Evolutionary conservation across 306 rosid species (phyloP), one percentile per base, ranked within the genome.

Genomic region (Urtica urens): DNA sequence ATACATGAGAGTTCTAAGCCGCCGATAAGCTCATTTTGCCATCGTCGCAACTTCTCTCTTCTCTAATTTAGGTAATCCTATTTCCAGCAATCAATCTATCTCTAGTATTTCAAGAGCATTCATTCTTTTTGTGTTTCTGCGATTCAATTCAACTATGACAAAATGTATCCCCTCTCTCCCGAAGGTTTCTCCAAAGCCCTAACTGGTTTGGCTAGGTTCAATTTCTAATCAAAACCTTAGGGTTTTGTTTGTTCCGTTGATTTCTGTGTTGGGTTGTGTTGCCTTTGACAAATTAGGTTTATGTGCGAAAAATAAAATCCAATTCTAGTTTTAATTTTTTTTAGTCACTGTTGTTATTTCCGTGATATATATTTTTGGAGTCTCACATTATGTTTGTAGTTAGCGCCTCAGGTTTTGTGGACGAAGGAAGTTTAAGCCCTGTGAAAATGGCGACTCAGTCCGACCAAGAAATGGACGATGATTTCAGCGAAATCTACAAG

Each of bases 401-500:
- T n/a, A n/a, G n/a, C n/a, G n/a, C n/a, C n/a, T n/a, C n/a, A n/a
- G n/a, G n/a, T n/a, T n/a, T n/a, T n/a, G n/a, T n/a, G n/a, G n/a
- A n/a, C n/a, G 38, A 42, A 35, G 58, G 35, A 42, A 67, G 68
- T 62, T 72, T 69, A 72, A 23, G 52, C 61, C 55, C 46, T 39
- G 44, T 39, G 15, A 19, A 44, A 39, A 85, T 92, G 99, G 99
- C 81, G 5, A 73, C 61, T 53, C 72, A 78, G 49, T 75, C 79
- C 3, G 94, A 82, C 66, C 80, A 73, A 12, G 99, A 92, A 49
- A 51, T 60, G 2, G 99, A 92, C 14, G 99, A 92, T 5, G 99
- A 92, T 60, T 85, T 92, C 43, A 76, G 72, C 4, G 96, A 92
- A 12, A 83, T 92, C 20, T 92, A 92, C 69, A 92, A 92, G 77